Conservation (phyloP, 163 green algal species). For the Trebouxiophyceae sp. region DNA sequence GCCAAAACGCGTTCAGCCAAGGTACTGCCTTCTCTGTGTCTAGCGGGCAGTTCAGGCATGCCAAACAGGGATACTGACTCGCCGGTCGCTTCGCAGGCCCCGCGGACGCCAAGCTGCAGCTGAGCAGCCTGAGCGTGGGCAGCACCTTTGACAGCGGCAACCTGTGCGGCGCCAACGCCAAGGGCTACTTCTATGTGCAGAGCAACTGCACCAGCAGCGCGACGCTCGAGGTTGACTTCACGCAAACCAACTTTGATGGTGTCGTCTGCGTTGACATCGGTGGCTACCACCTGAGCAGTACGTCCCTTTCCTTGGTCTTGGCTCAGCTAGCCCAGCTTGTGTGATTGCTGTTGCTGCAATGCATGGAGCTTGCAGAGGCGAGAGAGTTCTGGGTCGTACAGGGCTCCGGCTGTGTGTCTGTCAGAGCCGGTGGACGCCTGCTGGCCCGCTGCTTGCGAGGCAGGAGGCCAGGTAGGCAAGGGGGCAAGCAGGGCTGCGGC, state of each 20-base stretch:
- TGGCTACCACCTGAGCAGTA: background rate
- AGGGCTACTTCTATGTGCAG: slow-evolving; percentile 4
- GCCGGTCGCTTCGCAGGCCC: background rate
- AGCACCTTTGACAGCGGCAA: background rate
- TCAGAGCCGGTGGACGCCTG: background rate
- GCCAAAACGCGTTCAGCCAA: background rate
- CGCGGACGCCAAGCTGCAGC: background rate
- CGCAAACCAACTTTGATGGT: background rate
- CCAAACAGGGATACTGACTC: background rate
- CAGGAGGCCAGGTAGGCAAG: too few relatives aligned
- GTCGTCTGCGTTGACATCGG: background rate
- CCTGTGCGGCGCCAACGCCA: background rate
- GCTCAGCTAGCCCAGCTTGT: background rate
- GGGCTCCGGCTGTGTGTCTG: background rate
- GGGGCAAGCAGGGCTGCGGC: background rate
- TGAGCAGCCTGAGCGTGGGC: background rate
- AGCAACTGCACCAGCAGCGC: slow-evolving; percentile 1
- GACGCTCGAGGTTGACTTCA: background rate
- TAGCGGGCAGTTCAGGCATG: background rate
- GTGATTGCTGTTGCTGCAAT: background rate
- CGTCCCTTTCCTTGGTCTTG: background rate
- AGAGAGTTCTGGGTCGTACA: background rate
- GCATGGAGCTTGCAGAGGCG: background rate
- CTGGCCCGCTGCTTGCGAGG: background rate
- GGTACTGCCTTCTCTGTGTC: background rate